Base-by-base conservation (phyloP, 768 basidiomycete species). In the Calocybe indica region DNA sequence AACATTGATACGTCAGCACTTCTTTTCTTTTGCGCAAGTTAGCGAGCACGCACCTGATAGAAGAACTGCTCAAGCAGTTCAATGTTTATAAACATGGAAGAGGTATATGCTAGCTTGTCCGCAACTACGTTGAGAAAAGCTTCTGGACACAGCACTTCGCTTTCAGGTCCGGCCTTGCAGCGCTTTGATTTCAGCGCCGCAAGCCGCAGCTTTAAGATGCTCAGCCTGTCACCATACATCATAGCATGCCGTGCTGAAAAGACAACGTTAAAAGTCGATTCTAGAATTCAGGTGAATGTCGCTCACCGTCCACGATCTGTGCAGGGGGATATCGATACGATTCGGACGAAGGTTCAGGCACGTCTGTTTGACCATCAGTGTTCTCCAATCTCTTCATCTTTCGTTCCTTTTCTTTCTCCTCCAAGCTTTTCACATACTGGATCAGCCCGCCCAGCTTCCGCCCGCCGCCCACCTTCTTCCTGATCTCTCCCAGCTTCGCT, bases 61-160 rank as follows among this genome's bases (percentile, higher is more conserved):
- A 98, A 98, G 76, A 98, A 99, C 56, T 97, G 94, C 58, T 96
- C 94, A 1, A 98, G 78, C 7, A 99, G 74, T 63, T 99, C 96
- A 50, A 99, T 96, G 69, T 93, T 96, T 75, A 99, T 96, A 65
- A 98, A 98, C 87, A 97, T 92, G 2, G 94, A 83, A 2, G 92
- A 91, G 0, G 95, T 98, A 60, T 92, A 85, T 1, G 94, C 92
- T 37, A 99, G 75, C 66, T 99, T 98, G 63, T 97, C 91, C 2
- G 96, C 92, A 14, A 99, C 93, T 22, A 95, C 92, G 57, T 92
- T 86, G 53, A 99, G 76, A 80, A 98, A 98, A 0, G 90, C 88
- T 64, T 99, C 96, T 0, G 96, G 96, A 62, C 96, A 99, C 60
- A 98, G 78, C 8, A 83, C 79, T 46, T 93, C 88, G 54, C 80